Conservation (phyloP, 495 filamentous ascomycete species). For the Podospora conica region DNA sequence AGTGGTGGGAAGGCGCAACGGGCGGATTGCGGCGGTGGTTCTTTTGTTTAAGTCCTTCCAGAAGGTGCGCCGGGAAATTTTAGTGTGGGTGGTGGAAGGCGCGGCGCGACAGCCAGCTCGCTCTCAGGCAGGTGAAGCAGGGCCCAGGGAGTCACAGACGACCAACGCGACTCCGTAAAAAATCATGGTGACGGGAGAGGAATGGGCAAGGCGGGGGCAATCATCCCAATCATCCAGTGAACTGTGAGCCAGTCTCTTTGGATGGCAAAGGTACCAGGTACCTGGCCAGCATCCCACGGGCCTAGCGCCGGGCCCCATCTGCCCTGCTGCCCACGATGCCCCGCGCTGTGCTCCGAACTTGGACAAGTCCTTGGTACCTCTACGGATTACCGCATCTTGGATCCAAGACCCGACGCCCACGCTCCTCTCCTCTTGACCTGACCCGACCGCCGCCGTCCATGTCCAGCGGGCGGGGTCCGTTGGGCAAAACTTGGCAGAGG, state of each 20-base stretch:
- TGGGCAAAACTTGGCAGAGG: neutral
- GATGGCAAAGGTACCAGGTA: neutral
- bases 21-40: conserved; percentile 6
- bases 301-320: neutral
- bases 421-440: neutral
- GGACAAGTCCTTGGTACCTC: too few species aligned
- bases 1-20: conserved; percentile 2
- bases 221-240: neutral
- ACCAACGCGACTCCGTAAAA: neutral
- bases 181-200: neutral
- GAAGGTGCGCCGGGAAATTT: conserved; percentile 29
- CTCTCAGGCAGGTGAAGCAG: too few species aligned
- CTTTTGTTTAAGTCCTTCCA: conserved; percentile 26
- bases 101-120: conserved; percentile 21
- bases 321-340: neutral
- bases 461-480: neutral
- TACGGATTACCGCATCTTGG: too few species aligned
- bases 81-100: conserved; percentile 21
- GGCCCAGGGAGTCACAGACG: conserved; percentile 12
- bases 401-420: too few species aligned
- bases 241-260: neutral
- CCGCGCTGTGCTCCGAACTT: neutral
- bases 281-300: neutral
- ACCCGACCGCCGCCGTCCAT: neutral
- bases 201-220: neutral